A percentile compares a stretch with the other conserved stretches of the same genome.
These are phyloP conservation scores for Chaetomiaceae sp. DNA, from an alignment of 2,329 filamentous ascomycete species.

Conservation along the genomic window DNA sequence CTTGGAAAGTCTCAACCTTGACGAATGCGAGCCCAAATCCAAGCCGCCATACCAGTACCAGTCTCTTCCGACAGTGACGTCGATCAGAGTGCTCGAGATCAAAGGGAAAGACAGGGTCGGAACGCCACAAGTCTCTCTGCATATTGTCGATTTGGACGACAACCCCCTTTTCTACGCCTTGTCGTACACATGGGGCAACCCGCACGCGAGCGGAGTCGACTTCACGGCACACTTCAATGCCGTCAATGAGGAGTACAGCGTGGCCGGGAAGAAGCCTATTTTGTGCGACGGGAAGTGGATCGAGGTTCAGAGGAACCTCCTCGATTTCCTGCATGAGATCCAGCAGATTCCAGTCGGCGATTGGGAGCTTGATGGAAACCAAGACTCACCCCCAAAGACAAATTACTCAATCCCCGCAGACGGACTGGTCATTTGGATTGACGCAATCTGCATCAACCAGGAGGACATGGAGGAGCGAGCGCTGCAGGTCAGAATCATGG, in stretches of 20 bases:
- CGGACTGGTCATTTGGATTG: conserved; percentile 10
- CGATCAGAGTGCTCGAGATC: conserved; percentile 4
- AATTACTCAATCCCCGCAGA: background rate
- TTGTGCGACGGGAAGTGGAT: conserved; percentile 6
- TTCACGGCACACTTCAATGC: conserved; percentile 13
- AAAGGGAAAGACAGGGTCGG: background rate
- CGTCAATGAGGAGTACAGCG: conserved; percentile 5
- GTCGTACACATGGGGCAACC: conserved; percentile 16
- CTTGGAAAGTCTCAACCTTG: no score
- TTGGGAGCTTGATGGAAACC: background rate
- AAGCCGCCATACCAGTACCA: conserved; percentile 2
- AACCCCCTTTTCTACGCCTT: conserved; percentile 10
- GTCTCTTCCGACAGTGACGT: conserved; percentile 2
- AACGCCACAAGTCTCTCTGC: background rate
- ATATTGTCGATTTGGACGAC: conserved; percentile 6
- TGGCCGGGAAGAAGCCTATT: background rate
- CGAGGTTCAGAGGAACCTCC: conserved; percentile 6
- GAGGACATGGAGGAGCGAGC: conserved; percentile 9
- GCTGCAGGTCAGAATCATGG: conserved; percentile 16
- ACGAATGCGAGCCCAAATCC: background rate
- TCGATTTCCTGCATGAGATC: conserved; percentile 8
- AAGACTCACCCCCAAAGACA: background rate
- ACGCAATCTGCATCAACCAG: no score
- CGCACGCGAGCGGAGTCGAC: conserved; percentile 16
- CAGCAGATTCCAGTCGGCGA: background rate